A percentile compares a stretch with the other conserved stretches of the same genome.
phyloP scores from a whole-genome alignment of 2,329 filamentous ascomycete genomes.

The Aspergillus oerlinghausenensis region DNA sequence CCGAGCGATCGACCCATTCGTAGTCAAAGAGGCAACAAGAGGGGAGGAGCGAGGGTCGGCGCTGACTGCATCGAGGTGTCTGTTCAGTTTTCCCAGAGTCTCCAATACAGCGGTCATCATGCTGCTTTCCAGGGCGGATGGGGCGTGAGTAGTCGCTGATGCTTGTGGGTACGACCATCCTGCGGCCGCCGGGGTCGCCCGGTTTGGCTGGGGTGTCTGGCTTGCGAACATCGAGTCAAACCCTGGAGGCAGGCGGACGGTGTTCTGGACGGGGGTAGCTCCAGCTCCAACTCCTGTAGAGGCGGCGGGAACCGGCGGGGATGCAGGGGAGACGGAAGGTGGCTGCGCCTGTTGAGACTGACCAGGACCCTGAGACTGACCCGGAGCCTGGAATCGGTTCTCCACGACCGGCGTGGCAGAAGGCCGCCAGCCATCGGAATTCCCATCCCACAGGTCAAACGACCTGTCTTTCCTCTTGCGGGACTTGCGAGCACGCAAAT shows the following conservation, averaged over 20 bases:
- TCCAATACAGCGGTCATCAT: constrained; percentile 33
- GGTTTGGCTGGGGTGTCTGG: constrained; percentile 5
- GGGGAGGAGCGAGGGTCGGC: constrained; percentile 18
- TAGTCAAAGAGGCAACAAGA: constrained; percentile 20
- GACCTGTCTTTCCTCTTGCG: constrained; percentile 24
- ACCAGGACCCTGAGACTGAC: too few relatives aligned
- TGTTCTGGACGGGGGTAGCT: constrained; percentile 11
- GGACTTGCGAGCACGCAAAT: constrained; percentile 23
- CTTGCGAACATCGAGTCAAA: constrained; percentile 38
- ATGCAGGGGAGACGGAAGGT: not conserved
- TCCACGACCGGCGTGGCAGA: constrained; percentile 1
- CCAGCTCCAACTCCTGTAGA: not conserved
- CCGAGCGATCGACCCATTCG: not conserved
- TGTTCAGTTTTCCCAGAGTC: constrained; percentile 35
- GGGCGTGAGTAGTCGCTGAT: constrained; percentile 9
- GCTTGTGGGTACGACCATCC: constrained; percentile 1
- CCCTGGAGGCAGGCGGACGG: constrained; percentile 32
- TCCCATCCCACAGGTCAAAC: constrained; percentile 12
- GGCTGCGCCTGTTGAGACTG: not conserved
- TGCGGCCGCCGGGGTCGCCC: not conserved
- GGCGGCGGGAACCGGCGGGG: not conserved
- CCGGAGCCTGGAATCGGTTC: not conserved
- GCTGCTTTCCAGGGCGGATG: constrained; percentile 14
- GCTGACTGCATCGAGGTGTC: constrained; percentile 28
- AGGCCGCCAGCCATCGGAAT: constrained; percentile 6